These are phyloP conservation scores for Protea cynaroides DNA, from an alignment of 164 flowering plant genomes.

Conservation along the genomic window DNA sequence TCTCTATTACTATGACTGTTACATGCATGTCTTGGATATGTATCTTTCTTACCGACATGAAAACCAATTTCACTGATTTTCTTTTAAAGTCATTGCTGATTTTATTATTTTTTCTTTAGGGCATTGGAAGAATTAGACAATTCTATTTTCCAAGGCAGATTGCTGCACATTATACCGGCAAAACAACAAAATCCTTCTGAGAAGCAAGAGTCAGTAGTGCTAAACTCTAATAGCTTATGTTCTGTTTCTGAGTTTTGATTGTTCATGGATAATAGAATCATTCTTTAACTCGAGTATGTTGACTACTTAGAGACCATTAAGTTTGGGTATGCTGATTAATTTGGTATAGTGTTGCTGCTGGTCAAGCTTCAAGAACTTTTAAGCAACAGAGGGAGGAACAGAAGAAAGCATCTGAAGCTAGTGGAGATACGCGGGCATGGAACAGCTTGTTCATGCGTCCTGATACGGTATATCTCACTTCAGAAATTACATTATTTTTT, in stretches of 20 bases:
- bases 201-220: constrained; percentile 49
- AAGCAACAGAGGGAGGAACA: constrained; percentile 69
- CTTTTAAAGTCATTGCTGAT: not conserved
- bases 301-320: not conserved
- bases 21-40: not conserved
- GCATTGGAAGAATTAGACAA: constrained; percentile 77
- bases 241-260: not conserved
- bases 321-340: constrained; percentile 4
- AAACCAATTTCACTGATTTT: not conserved
- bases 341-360: constrained; percentile 26
- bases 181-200: constrained; percentile 36
- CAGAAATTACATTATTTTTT: not conserved
- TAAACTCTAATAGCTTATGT: not conserved
- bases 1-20: not conserved
- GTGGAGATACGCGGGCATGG: constrained; percentile 92
- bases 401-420: constrained; percentile 78
- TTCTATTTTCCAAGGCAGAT: constrained; percentile 89
- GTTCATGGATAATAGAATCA: not conserved
- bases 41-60: not conserved
- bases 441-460: constrained; percentile 82
- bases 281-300: not conserved
- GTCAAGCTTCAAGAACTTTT: constrained; percentile 43
- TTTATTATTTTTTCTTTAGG: constrained; percentile 34
- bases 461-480: constrained; percentile 55
- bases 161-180: constrained; percentile 84